phyloP scores from a whole-genome alignment of 2,329 filamentous ascomycete species.

The Pseudocercospora vitis region DNA sequence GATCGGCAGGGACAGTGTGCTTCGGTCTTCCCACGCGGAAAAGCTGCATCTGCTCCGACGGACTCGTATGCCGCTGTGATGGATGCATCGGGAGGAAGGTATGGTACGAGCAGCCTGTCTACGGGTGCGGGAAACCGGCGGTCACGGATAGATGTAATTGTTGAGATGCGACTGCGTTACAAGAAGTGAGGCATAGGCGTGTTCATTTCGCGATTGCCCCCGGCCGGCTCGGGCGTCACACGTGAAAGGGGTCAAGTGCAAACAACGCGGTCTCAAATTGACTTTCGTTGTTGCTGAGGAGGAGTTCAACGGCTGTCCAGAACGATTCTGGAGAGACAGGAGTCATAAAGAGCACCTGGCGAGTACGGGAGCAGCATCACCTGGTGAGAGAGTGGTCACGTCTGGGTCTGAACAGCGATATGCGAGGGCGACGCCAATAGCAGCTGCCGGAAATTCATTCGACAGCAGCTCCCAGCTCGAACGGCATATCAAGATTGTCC shows the following conservation, averaged over 20 bases:
- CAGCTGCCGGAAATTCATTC: not conserved
- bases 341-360: not conserved
- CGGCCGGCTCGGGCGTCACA: not conserved
- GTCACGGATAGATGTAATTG: too few species aligned
- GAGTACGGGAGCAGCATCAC: too few species aligned
- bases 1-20: too few species aligned
- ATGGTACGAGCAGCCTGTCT: too few species aligned
- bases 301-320: constrained; percentile 4
- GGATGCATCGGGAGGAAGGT: too few species aligned
- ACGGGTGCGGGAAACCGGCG: too few species aligned
- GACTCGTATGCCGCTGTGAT: too few species aligned
- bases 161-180: too few species aligned
- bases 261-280: not conserved
- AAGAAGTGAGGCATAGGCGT: too few species aligned
- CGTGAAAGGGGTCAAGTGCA: not conserved
- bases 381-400: too few species aligned
- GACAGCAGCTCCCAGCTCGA: not conserved
- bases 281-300: constrained; percentile 5
- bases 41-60: too few species aligned
- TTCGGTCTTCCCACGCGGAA: too few species aligned
- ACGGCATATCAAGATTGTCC: constrained; percentile 4
- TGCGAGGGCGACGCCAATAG: not conserved
- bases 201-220: not conserved
- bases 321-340: not conserved
- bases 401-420: not conserved